A percentile compares a stretch with the other conserved stretches of the same genome.
Evolutionary conservation across 2,329 filamentous ascomycete genomes (phyloP).

Genomic region (Fusarium sp.): DNA sequence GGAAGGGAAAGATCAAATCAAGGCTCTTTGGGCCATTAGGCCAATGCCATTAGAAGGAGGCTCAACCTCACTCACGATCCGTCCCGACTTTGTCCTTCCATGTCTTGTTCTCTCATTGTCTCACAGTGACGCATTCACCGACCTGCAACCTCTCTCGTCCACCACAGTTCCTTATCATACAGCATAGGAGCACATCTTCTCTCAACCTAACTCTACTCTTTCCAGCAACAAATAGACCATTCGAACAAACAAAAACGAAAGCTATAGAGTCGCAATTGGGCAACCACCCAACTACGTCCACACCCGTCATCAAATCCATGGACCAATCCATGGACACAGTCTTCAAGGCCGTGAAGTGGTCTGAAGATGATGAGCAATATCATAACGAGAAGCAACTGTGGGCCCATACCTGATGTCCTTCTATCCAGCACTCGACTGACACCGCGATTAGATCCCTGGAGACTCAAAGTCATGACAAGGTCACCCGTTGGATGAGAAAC

Average conservation of each 20-base stretch:
- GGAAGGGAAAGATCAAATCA: slow-evolving; percentile 13
- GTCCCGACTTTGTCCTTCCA: slow-evolving; percentile 16
- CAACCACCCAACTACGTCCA: not conserved
- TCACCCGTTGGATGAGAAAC: slow-evolving; percentile 38
- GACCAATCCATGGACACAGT: slow-evolving; percentile 6
- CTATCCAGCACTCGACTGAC: slow-evolving; percentile 8
- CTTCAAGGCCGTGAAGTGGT: slow-evolving; percentile 26
- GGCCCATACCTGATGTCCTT: not conserved
- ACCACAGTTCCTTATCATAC: slow-evolving; percentile 1
- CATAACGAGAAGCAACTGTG: slow-evolving; percentile 11
- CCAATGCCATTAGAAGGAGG: slow-evolving; percentile 1
- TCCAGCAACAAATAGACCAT: not conserved
- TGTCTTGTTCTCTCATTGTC: slow-evolving; percentile 5
- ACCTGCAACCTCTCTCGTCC: slow-evolving; percentile 1
- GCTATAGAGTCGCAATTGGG: slow-evolving; percentile 3
- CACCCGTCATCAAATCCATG: slow-evolving; percentile 6
- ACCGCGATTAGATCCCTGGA: slow-evolving; percentile 15
- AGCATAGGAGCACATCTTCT: not conserved
- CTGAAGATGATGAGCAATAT: slow-evolving; percentile 11
- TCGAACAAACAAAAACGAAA: not conserved
- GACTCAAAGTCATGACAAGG: slow-evolving; percentile 28
- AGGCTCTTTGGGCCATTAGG: slow-evolving; percentile 18
- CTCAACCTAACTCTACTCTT: not conserved
- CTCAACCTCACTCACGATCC: slow-evolving; percentile 41
- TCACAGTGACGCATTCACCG: slow-evolving; percentile 20